phyloP scores from a whole-genome alignment of 257 asterid species.

The Orobanche coerulescens region DNA sequence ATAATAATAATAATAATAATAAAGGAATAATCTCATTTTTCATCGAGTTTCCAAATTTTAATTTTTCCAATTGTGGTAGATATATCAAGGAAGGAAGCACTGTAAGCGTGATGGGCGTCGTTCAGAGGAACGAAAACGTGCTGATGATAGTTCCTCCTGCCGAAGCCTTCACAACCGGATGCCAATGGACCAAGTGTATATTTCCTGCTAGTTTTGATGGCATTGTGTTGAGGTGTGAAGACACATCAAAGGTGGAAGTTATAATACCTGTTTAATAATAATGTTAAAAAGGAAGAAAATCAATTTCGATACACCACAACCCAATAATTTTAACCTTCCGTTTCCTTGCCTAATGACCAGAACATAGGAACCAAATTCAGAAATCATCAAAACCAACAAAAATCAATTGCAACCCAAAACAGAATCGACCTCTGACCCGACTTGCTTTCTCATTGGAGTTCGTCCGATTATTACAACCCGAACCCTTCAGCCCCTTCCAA shows the following conservation, averaged over 20 bases:
- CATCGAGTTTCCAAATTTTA: neutral
- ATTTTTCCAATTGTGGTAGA: slow-evolving; percentile 28
- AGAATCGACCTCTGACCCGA: too few relatives aligned
- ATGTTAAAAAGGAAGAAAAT: too few relatives aligned
- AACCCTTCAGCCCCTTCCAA: too few relatives aligned
- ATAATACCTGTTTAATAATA: slow-evolving; percentile 50
- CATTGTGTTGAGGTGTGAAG: slow-evolving; percentile 67
- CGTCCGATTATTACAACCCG: too few relatives aligned
- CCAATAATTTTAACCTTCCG: too few relatives aligned
- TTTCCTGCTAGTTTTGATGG: slow-evolving; percentile 81
- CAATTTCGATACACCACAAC: too few relatives aligned
- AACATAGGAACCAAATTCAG: too few relatives aligned
- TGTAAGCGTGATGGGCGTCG: slow-evolving; percentile 84
- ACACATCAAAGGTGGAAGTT: slow-evolving; percentile 63
- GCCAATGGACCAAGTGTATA: slow-evolving; percentile 76
- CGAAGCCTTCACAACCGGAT: slow-evolving; percentile 65
- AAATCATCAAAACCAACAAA: too few relatives aligned
- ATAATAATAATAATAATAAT: too few relatives aligned
- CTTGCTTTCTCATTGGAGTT: too few relatives aligned
- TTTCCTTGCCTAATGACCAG: too few relatives aligned
- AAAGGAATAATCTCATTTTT: neutral
- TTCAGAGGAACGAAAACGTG: slow-evolving; percentile 75
- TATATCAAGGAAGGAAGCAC: slow-evolving; percentile 88
- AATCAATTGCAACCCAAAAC: too few relatives aligned
- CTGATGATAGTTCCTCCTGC: slow-evolving; percentile 86